Conservation (phyloP, 768 basidiomycete genomes). For the Termitomyces sp. region DNA sequence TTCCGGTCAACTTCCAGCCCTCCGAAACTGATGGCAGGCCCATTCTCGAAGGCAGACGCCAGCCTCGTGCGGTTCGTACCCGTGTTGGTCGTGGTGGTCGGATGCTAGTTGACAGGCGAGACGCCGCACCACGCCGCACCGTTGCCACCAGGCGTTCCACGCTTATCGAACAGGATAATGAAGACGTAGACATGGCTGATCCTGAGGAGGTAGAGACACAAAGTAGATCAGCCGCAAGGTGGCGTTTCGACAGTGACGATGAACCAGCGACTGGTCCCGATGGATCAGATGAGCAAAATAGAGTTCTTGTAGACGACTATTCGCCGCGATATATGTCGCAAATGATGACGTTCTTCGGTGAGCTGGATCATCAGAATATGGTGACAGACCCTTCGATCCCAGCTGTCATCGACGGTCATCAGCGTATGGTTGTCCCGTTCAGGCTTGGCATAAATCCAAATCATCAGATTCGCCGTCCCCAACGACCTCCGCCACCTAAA, state of each 20-base stretch:
- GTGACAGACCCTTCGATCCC: slow-evolving; percentile 46
- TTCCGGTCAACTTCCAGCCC: slow-evolving; percentile 35
- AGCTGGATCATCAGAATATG: slow-evolving; percentile 45
- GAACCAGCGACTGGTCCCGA: slow-evolving; percentile 45
- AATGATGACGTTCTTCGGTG: slow-evolving; percentile 50
- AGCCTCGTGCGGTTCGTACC: slow-evolving; percentile 53
- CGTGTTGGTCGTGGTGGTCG: slow-evolving; percentile 84
- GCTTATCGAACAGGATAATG: slow-evolving; percentile 18
- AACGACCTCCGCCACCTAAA: slow-evolving; percentile 14
- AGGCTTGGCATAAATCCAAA: slow-evolving; percentile 33
- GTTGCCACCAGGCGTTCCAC: slow-evolving; percentile 19
- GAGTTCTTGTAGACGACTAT: slow-evolving; percentile 68
- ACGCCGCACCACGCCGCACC: slow-evolving; percentile 21
- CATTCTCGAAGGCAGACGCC: slow-evolving; percentile 11
- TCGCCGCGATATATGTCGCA: slow-evolving; percentile 53
- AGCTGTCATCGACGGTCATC: slow-evolving; percentile 44
- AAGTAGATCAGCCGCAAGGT: slow-evolving; percentile 45
- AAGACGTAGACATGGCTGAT: slow-evolving; percentile 26
- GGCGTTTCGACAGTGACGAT: slow-evolving; percentile 69
- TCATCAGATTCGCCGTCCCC: slow-evolving; percentile 22
- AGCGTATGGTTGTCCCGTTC: slow-evolving; percentile 45
- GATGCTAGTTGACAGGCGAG: slow-evolving; percentile 66
- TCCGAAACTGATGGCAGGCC: slow-evolving; percentile 23
- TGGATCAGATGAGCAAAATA: slow-evolving; percentile 63
- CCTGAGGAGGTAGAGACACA: slow-evolving; percentile 24